phyloP scores from a whole-genome alignment of 2,329 filamentous ascomycete species.

The Chaetomium strumarium region DNA sequence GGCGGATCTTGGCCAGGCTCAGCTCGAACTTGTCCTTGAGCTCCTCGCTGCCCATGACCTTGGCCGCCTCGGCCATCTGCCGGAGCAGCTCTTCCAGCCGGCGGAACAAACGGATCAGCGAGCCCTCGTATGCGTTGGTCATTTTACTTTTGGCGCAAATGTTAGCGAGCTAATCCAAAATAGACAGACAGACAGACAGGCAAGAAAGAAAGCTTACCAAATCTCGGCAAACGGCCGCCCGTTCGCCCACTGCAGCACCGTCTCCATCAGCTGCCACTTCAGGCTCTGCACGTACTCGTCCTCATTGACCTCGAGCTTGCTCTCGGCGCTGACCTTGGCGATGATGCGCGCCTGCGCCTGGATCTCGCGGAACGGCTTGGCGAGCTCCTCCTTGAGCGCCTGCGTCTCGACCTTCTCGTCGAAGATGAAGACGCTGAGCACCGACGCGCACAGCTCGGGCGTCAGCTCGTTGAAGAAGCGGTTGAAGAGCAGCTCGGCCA shows the following conservation, averaged over 20 bases:
- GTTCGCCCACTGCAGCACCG: slow-evolving; percentile 86
- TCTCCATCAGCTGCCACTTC: slow-evolving; percentile 96
- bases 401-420: slow-evolving; percentile 87
- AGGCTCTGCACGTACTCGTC: slow-evolving; percentile 86
- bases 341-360: slow-evolving; percentile 81
- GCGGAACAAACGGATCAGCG: slow-evolving; percentile 90
- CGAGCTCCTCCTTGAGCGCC: slow-evolving; percentile 73
- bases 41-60: slow-evolving; percentile 97
- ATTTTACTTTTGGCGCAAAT: slow-evolving; percentile 64
- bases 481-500: slow-evolving; percentile 92
- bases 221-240: slow-evolving; percentile 88
- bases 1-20: slow-evolving; percentile 75
- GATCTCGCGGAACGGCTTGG: slow-evolving; percentile 80
- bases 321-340: slow-evolving; percentile 90
- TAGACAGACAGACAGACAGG: not conserved
- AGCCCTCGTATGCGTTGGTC: slow-evolving; percentile 97
- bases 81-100: slow-evolving; percentile 88
- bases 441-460: slow-evolving; percentile 79
- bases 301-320: slow-evolving; percentile 89
- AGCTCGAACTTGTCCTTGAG: slow-evolving; percentile 87
- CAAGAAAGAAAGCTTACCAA: slow-evolving; percentile 69
- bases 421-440: slow-evolving; percentile 92
- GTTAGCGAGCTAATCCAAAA: not conserved
- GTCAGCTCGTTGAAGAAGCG: slow-evolving; percentile 95
- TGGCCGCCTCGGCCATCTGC: slow-evolving; percentile 91